These are phyloP conservation scores for Pinguiococcus pyrenoidosus DNA, from an alignment of 108 stramenopile genomes.

Conservation along the genomic window DNA sequence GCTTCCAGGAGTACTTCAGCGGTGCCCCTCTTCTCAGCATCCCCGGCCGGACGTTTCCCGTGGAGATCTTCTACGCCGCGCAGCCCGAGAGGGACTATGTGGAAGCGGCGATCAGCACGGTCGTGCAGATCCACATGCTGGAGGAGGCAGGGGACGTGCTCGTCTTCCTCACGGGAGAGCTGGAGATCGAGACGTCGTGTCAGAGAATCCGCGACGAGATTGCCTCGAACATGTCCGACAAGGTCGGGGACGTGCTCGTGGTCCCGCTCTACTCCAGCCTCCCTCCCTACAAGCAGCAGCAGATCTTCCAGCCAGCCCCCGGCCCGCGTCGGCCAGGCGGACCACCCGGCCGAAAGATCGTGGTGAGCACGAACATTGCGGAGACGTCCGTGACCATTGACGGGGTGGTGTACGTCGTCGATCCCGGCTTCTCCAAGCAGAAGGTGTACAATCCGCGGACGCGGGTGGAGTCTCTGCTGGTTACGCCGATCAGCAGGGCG, in stretches of 20 bases:
- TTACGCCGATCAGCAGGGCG: slow-evolving; percentile 91
- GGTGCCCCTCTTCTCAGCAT: slow-evolving; percentile 48
- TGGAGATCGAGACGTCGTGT: slow-evolving; percentile 96
- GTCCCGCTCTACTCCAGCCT: slow-evolving; percentile 94
- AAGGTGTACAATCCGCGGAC: slow-evolving; percentile 99
- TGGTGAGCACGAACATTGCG: slow-evolving; percentile 93
- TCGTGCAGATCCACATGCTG: slow-evolving; percentile 77
- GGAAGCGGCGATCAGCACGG: slow-evolving; percentile 87
- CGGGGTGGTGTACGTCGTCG: slow-evolving; percentile 93
- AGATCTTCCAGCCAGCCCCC: slow-evolving; percentile 83
- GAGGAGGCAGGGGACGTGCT: slow-evolving; percentile 95
- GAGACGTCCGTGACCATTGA: slow-evolving; percentile 98
- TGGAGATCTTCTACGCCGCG: slow-evolving; percentile 92
- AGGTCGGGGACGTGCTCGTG: slow-evolving; percentile 67
- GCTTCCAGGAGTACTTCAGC: slow-evolving; percentile 50
- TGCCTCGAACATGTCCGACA: slow-evolving; percentile 29
- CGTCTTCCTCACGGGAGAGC: slow-evolving; percentile 94
- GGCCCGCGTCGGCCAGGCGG: slow-evolving; percentile 79
- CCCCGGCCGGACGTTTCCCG: slow-evolving; percentile 91
- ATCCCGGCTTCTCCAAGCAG: slow-evolving; percentile 97
- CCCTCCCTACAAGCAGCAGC: slow-evolving; percentile 73
- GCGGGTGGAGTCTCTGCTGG: slow-evolving; percentile 91
- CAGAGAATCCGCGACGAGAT: slow-evolving; percentile 67
- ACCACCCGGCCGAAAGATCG: slow-evolving; percentile 88
- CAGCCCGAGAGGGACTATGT: slow-evolving; percentile 96